Evolutionary conservation across 2,329 filamentous ascomycete species (phyloP).

Genomic region (Zopfia rhizophila): DNA sequence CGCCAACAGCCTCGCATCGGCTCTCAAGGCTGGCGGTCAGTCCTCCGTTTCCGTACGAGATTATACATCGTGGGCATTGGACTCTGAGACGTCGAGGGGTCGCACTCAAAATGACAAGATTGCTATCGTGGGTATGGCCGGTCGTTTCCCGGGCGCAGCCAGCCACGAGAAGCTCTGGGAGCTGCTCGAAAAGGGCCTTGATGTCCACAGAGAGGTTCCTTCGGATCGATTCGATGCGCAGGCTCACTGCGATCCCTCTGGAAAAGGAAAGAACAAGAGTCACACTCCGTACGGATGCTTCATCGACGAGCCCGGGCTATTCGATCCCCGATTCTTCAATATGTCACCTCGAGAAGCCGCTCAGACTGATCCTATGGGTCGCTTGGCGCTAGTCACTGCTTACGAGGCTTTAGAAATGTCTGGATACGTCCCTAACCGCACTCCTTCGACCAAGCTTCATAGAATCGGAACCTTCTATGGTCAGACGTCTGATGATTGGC

Average conservation of each 20-base stretch:
- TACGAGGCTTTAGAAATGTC: constrained; percentile 87
- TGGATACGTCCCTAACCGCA: constrained; percentile 78
- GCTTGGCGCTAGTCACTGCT: constrained; percentile 78
- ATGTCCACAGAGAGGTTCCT: constrained; percentile 75
- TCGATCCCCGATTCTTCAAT: constrained; percentile 87
- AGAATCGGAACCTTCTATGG: constrained; percentile 79
- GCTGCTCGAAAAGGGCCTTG: constrained; percentile 76
- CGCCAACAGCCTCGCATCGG: constrained; percentile 65
- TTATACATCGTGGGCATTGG: constrained; percentile 55
- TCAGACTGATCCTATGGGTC: constrained; percentile 84
- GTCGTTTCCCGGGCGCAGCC: constrained; percentile 78
- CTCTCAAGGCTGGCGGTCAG: constrained; percentile 62
- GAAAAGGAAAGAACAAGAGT: constrained; percentile 79
- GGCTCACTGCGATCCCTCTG: constrained; percentile 75
- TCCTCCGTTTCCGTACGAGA: constrained; percentile 55
- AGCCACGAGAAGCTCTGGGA: constrained; percentile 80
- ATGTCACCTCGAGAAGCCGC: constrained; percentile 85
- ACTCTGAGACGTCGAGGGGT: constrained; percentile 45
- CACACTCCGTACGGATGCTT: constrained; percentile 82
- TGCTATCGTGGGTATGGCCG: constrained; percentile 85
- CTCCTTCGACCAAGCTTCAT: constrained; percentile 71
- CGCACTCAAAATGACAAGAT: constrained; percentile 73
- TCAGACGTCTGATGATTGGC: constrained; percentile 79
- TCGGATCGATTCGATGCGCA: constrained; percentile 78
- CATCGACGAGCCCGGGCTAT: constrained; percentile 78